Evolutionary conservation across 1,284 basidiomycete species (phyloP).

Genomic region (Tremellales sp.): DNA sequence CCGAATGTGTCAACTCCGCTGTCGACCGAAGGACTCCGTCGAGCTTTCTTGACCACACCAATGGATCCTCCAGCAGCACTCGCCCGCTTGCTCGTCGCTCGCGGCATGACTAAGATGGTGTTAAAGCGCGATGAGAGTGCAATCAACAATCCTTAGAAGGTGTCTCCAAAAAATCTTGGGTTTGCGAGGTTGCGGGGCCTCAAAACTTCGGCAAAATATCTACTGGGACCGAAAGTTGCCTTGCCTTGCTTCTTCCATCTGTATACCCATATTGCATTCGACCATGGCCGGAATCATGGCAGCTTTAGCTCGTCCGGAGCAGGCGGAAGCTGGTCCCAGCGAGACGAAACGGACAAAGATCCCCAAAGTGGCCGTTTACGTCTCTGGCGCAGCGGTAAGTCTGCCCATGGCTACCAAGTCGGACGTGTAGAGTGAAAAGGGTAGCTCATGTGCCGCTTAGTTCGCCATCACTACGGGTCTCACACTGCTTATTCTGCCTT

Average conservation of each 20-base stretch:
- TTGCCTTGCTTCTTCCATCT: not conserved
- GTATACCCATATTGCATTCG: not conserved
- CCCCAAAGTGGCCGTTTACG: constrained; percentile 37
- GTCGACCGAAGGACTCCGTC: not conserved
- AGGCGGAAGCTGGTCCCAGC: not conserved
- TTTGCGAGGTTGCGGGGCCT: not conserved
- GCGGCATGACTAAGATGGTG: too few species aligned
- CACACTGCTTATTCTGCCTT: constrained; percentile 33
- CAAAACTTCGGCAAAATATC: too few species aligned
- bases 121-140: too few species aligned
- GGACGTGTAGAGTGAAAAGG: not conserved
- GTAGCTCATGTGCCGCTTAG: too few species aligned
- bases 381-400: constrained; percentile 40
- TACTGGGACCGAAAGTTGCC: not conserved
- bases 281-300: not conserved
- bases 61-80: too few species aligned
- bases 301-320: not conserved
- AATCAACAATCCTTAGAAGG: not conserved
- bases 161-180: not conserved
- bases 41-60: too few species aligned
- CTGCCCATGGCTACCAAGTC: not conserved
- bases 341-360: constrained; percentile 13
- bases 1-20: not conserved
- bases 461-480: constrained; percentile 37
- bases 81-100: too few species aligned